Evolutionary conservation across 73 alveolate genomes (phyloP), one percentile per base, ranked within the genome.

Genomic region (Uronychia setigera): DNA sequence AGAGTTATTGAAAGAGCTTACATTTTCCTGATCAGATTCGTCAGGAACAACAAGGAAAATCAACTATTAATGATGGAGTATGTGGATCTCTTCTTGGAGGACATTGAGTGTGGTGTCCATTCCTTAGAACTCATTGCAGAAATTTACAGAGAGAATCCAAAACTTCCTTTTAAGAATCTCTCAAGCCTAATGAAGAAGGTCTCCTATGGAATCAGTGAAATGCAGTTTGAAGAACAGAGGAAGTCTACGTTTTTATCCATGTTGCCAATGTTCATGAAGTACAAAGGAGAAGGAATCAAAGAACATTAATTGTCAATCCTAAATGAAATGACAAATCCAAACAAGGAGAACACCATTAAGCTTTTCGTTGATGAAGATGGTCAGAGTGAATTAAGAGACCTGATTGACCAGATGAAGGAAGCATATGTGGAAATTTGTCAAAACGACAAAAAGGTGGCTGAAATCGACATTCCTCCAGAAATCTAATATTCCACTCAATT

Each of bases 61-160:
- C 90, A 87, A 76, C 32, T 76, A 74, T 60, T 87, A 11, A 35
- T 87, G 30, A 74, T 87, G 85, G 87, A 60, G 27, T 76, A 32
- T 67, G 60, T 87, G 60, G 89, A 82, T 31, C 26, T 82, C 19
- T 87, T 87, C 79, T 75, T 87, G 29, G 35, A 82, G 26, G 93
- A 87, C 59, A 75, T 87, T 29, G 93, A 86, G 35, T 86, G 0
- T 59, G 92, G 92, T 9, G 92, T 86, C 25, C 92, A 86, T 59
- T 87, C 92, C 31, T 31, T 78, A 14, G 92, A 86, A 32, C 83
- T 86, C 19, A 86, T 86, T 25, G 82, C 83, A 1, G 92, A 86
- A 81, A 86, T 86, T 30, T 86, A 76, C 76, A 78, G 33, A n/a
- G 87, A 86, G 32, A 86, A 79, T 60, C 81, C 35, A 5, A 76